Percentiles rank a stretch among this genome's conserved stretches.
These are phyloP conservation scores for Cucumis cinereus DNA, from an alignment of 306 rosid genomes.

Conservation along the genomic window DNA sequence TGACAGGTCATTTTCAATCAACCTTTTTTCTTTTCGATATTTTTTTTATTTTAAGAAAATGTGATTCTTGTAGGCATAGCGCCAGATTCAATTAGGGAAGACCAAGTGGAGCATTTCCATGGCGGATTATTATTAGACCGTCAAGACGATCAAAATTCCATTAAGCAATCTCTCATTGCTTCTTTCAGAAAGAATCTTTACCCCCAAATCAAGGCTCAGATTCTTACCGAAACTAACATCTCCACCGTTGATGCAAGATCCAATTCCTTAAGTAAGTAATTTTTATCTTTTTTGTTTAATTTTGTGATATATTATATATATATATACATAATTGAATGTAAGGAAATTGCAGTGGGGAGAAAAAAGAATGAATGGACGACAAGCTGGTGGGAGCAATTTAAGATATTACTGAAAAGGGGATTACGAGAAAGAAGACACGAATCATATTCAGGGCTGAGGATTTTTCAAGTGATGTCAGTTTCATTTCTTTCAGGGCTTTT, in stretches of 20 bases:
- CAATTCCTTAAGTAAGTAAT: neutral
- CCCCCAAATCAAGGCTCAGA: conserved; percentile 60
- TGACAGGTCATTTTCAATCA: neutral
- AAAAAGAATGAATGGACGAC: conserved; percentile 55
- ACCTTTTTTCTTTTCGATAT: neutral
- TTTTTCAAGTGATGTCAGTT: conserved; percentile 82
- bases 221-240: conserved; percentile 23
- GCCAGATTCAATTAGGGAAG: conserved; percentile 53
- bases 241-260: neutral
- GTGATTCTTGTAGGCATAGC: conserved; percentile 35
- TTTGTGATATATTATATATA: too few species aligned
- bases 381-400: conserved; percentile 78
- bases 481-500: conserved; percentile 71
- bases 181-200: conserved; percentile 54
- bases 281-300: too few species aligned
- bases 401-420: conserved; percentile 67
- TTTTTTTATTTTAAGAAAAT: neutral
- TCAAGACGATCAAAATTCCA: conserved; percentile 48
- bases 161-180: conserved; percentile 48
- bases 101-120: conserved; percentile 23
- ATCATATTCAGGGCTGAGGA: conserved; percentile 74
- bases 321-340: too few species aligned
- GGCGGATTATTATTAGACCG: neutral
- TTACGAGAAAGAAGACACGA: conserved; percentile 72
- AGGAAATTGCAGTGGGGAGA: conserved; percentile 15